phyloP scores from a whole-genome alignment of 768 basidiomycete species.

The Mycena rebaudengoi region DNA sequence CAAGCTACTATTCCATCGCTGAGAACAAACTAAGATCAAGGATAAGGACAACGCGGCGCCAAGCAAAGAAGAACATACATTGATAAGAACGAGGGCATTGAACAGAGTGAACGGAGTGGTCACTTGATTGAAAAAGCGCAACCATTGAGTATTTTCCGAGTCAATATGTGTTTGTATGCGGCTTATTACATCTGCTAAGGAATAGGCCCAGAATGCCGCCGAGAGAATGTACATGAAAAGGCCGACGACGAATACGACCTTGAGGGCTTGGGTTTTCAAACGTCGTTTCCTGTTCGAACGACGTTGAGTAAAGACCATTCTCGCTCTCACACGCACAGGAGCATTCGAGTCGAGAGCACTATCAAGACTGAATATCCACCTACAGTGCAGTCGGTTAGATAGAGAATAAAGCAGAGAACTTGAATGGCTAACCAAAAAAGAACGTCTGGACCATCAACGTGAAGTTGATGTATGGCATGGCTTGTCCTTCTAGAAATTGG shows the following conservation, averaged over 20 bases:
- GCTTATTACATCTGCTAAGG: constrained; percentile 2
- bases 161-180: constrained; percentile 13
- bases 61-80: constrained; percentile 9
- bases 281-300: constrained; percentile 12
- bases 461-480: constrained; percentile 10
- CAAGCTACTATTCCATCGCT: constrained; percentile 20
- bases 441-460: constrained; percentile 17
- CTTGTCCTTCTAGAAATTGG: neutral
- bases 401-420: neutral
- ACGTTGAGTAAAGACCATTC: constrained; percentile 3
- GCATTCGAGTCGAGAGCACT: constrained; percentile 9
- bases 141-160: neutral
- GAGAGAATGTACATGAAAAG: constrained; percentile 18
- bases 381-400: neutral
- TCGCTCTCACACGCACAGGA: constrained; percentile 6
- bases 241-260: constrained; percentile 10
- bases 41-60: neutral
- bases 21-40: constrained; percentile 11
- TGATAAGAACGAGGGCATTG: constrained; percentile 14
- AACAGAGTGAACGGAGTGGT: constrained; percentile 3
- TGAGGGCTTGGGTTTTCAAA: constrained; percentile 1
- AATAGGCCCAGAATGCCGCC: constrained; percentile 14
- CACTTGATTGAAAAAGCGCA: neutral
- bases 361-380: constrained; percentile 21
- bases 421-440: constrained; percentile 13